Evolutionary conservation across 805 yeast genomes (phyloP).

Genomic region (Vanderwaltozyma polyspora): DNA sequence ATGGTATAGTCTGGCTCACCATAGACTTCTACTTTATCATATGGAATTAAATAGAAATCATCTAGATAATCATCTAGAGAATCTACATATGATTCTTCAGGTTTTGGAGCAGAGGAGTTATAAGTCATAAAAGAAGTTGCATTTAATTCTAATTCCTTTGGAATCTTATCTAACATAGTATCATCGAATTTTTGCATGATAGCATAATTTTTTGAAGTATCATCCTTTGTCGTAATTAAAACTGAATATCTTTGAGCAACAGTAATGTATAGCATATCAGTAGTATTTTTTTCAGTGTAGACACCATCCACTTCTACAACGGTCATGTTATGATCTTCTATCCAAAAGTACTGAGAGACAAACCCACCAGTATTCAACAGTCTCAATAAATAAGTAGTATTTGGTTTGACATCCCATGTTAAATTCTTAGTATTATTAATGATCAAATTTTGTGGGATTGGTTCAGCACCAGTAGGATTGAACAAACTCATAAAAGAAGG

Average conservation of each 20-base stretch:
- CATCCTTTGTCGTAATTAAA: slow-evolving; percentile 59
- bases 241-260: slow-evolving; percentile 89
- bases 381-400: slow-evolving; percentile 73
- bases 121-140: slow-evolving; percentile 67
- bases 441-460: slow-evolving; percentile 73
- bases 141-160: slow-evolving; percentile 54
- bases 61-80: slow-evolving; percentile 47
- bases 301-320: slow-evolving; percentile 91
- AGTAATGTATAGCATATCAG: slow-evolving; percentile 65
- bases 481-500: slow-evolving; percentile 50
- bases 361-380: slow-evolving; percentile 83
- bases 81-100: slow-evolving; percentile 34
- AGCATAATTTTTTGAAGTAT: slow-evolving; percentile 58
- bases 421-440: slow-evolving; percentile 71
- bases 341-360: slow-evolving; percentile 76
- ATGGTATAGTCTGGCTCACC: slow-evolving; percentile 62
- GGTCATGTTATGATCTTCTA: slow-evolving; percentile 79
- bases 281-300: slow-evolving; percentile 61
- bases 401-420: slow-evolving; percentile 73
- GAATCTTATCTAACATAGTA: slow-evolving; percentile 69
- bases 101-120: slow-evolving; percentile 32
- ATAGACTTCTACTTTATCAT: slow-evolving; percentile 39
- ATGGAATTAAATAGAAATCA: slow-evolving; percentile 68
- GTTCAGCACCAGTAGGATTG: slow-evolving; percentile 98
- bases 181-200: slow-evolving; percentile 74